Conservation (phyloP, 2,329 filamentous ascomycete genomes). For the Diaporthe caulivora region DNA sequence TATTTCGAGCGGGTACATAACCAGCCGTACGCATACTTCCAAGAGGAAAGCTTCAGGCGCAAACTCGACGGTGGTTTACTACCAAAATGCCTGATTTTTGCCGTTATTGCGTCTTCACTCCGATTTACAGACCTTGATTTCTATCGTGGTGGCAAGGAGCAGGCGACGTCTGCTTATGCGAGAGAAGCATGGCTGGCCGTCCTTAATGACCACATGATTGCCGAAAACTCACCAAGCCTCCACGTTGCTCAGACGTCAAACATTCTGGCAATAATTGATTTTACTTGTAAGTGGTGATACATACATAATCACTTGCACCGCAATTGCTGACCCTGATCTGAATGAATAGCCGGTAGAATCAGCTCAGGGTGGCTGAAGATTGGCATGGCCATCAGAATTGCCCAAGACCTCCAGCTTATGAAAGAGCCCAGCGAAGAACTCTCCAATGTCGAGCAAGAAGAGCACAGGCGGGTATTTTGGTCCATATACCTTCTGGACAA, state of each 20-base stretch:
- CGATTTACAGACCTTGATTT: not conserved
- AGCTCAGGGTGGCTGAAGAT: conserved; percentile 4
- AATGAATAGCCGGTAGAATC: not conserved
- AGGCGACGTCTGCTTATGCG: not conserved
- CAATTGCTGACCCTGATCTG: not conserved
- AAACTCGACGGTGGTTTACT: not conserved
- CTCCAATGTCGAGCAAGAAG: not conserved
- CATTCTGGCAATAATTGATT: conserved; percentile 4
- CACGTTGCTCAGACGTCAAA: conserved; percentile 11
- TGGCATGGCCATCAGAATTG: conserved; percentile 11
- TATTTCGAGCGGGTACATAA: not conserved
- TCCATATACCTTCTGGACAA: conserved; percentile 6
- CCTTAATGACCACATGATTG: conserved; percentile 8
- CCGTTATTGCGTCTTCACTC: not conserved
- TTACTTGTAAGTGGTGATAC: not conserved
- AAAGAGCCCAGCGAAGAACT: not conserved
- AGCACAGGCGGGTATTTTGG: conserved; percentile 1
- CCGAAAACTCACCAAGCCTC: not conserved
- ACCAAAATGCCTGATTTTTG: not conserved
- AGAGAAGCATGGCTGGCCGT: conserved; percentile 15
- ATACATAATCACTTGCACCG: too few relatives aligned
- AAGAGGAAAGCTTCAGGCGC: not conserved
- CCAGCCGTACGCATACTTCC: conserved; percentile 2
- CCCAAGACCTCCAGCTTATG: not conserved
- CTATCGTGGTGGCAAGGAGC: not conserved